Base-by-base conservation (phyloP, 129 eudicot species). In the carrot (Daucus carota) region DNA sequence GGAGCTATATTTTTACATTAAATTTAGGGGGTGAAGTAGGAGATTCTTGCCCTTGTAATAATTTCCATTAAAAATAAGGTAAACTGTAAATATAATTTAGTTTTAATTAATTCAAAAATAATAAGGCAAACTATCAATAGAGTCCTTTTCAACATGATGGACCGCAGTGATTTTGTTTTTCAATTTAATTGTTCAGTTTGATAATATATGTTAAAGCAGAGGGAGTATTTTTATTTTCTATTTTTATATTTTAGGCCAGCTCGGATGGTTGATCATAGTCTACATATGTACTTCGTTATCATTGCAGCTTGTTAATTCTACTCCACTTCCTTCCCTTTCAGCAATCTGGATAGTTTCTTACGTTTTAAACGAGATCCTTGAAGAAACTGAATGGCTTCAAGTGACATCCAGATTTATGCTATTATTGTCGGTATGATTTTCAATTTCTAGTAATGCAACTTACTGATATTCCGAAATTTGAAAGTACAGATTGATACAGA, bases 341-440 rank as follows among this genome's bases (percentile, higher is more conserved):
- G 97, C 75, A 57, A 77, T 86, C 68, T 90, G 97, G 97, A 89
- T 83, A 65, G 83, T 85, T 74, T 83, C 96, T 73, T 92, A 86
- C 76, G 78, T 88, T 81, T 78, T 90, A 76, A 92, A 92, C 57
- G 93, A 92, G 88, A 82, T 85, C 34, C 92, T 86, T 75, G 97
- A 92, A 70, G 93, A 88, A 78, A 85, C 65, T 48, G 70, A 63
- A 75, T 83, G 89, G 93, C 85, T 90, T 86, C 86, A 87, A 83
- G 90, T 92, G 84, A 81, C 85, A 79, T 84, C 97, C 73, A 90
- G 97, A 85, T 89, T 84, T 82, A 29, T 86, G 76, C 85, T 92
- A 73, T 70, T 88, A 75, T 68, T 81, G 66, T 72, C 79, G 96
- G 97, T 90, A 86, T 26, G 86, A 59, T 47, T 29, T 68, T n/a